Base-by-base conservation (phyloP, 73 alveolate species). In the Symbiodinium natans region DNA sequence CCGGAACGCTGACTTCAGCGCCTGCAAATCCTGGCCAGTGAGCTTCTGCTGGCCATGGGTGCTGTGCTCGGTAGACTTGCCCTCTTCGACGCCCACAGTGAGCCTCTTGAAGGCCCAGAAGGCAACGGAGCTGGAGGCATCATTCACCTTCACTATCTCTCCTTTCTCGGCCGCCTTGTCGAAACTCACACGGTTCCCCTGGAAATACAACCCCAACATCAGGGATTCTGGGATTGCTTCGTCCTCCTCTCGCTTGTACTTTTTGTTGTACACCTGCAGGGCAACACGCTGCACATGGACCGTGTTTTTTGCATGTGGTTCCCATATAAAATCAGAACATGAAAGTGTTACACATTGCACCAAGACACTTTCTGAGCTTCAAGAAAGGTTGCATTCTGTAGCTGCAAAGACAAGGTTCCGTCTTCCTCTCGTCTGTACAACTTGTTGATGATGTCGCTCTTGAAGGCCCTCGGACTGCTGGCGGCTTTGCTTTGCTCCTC, bases 201-300 rank as follows among this genome's bases (percentile, higher is more conserved):
- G 38, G 52, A 85, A 85, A 25, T 85, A 85, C 56, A 85, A 48
- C 8, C 93, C 93, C 0, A 31, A 33, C 54, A 85, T 43, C 5
- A 85, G 10, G 2, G 56, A 15, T 5, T 46, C 93, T 0, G 93
- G 93, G 1, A 85, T 34, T 1, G 93, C 93, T 0, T 39, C 29
- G 36, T 46, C 93, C 29, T 85, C 82, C 56, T 85, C 93, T 21
- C 63, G 56, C 4, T 52, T 36, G 25, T 46, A 85, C 52, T 48
- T 43, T 39, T 31, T 29, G 82, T 29, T 11, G 1, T 46, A 85
- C 56, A 48, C 63, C 56, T 48, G 46, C n/a, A 21, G n/a, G 40
- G 92, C 59, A 46, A 19, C 1, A 19, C 17, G 59, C 25, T 21
- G 17, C 9, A 2, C 59, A 13, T 21, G 17, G 17, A 46, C 59